phyloP scores from a whole-genome alignment of 768 basidiomycete genomes.

The Harrya chromipes region DNA sequence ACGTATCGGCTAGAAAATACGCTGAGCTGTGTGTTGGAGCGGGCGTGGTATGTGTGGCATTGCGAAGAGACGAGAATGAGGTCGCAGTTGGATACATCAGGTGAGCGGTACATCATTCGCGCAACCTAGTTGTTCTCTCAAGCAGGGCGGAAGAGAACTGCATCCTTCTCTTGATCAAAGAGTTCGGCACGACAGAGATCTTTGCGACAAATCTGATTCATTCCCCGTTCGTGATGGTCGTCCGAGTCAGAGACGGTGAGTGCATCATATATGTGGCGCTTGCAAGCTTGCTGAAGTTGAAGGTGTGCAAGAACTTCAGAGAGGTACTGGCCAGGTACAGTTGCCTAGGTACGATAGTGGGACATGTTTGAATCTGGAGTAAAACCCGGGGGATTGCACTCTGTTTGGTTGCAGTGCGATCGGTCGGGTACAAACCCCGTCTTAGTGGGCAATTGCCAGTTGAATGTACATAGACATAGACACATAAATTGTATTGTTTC shows the following conservation, averaged over 20 bases:
- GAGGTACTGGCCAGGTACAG: too few relatives aligned
- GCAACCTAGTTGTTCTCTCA: too few relatives aligned
- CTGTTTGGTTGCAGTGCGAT: too few relatives aligned
- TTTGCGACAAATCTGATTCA: slow-evolving; percentile 84
- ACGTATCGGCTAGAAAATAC: slow-evolving; percentile 97
- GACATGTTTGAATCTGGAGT: slow-evolving; percentile 93
- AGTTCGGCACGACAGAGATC: slow-evolving; percentile 93
- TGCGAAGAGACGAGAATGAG: slow-evolving; percentile 83
- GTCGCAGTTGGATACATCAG: too few relatives aligned
- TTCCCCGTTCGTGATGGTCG: slow-evolving; percentile 95
- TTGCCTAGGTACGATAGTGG: slow-evolving; percentile 74
- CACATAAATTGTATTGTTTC: too few relatives aligned
- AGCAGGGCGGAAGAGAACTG: slow-evolving; percentile 83
- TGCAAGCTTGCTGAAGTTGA: slow-evolving; percentile 78
- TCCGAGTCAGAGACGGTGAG: slow-evolving; percentile 95
- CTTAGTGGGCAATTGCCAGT: too few relatives aligned
- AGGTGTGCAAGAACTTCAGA: slow-evolving; percentile 90
- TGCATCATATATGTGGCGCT: slow-evolving; percentile 98
- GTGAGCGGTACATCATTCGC: too few relatives aligned
- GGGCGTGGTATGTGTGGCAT: slow-evolving; percentile 92
- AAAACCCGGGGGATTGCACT: slow-evolving; percentile 98
- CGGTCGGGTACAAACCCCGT: too few relatives aligned
- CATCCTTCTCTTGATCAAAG: slow-evolving; percentile 69
- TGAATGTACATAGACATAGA: too few relatives aligned
- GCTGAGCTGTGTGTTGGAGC: slow-evolving; percentile 89